phyloP scores from a whole-genome alignment of 768 basidiomycete species.

The Dioszegia hungarica region DNA sequence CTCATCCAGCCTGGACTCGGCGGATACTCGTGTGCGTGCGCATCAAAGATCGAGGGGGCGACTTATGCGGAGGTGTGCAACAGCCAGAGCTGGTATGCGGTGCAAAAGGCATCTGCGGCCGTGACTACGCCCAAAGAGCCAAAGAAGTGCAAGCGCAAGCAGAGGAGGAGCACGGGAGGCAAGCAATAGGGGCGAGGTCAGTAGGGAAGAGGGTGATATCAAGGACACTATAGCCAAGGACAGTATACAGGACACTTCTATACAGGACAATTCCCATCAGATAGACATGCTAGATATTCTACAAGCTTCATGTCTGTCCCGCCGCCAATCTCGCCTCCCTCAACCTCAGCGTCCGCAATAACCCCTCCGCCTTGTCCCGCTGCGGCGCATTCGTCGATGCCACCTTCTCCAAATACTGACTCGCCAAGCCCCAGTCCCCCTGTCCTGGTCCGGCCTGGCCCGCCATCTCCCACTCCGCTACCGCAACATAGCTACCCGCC shows the following conservation, averaged over 20 bases:
- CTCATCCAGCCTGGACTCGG: conserved; percentile 3
- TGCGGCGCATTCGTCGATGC: conserved; percentile 77
- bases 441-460: conserved; percentile 12
- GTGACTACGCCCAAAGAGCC: no score
- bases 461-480: conserved; percentile 70
- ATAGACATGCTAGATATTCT: no score
- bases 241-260: no score
- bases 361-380: conserved; percentile 65
- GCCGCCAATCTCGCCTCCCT: conserved; percentile 47
- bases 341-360: conserved; percentile 56
- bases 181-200: background rate
- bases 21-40: conserved; percentile 3
- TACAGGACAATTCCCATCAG: no score
- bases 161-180: background rate
- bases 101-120: background rate
- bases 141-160: no score
- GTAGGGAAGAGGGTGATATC: background rate
- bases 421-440: conserved; percentile 59
- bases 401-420: conserved; percentile 67
- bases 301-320: background rate
- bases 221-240: background rate
- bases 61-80: background rate
- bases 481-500: conserved; percentile 74
- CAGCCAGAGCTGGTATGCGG: conserved; percentile 4
- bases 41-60: background rate